phyloP scores from a whole-genome alignment of 176 grass and related monocot species.

The Triticum aestivum region IWGSC_CS_RefSeq_v2.1 NC_057810.1:10939903-10940402 shows the following conservation, averaged over 20 bases:
- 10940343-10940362: background rate
- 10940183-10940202: background rate
- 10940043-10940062: too few species aligned
- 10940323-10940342: background rate
- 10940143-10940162: constrained; percentile 65
- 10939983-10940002: background rate
- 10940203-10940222: background rate
- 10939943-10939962: background rate
- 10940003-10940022: background rate
- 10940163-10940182: constrained; percentile 46
- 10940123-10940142: constrained; percentile 61
- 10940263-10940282: background rate
- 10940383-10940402: background rate
- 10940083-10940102: background rate
- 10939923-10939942: background rate
- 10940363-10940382: background rate
- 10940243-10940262: constrained; percentile 34
- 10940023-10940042: background rate
- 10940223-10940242: background rate
- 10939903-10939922: background rate
- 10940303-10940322: background rate
- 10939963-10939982: background rate
- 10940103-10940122: constrained; percentile 26
- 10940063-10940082: background rate
- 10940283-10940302: constrained; percentile 19